These are phyloP conservation scores for Aspergillus quadrilineatus DNA, from an alignment of 2,329 filamentous ascomycete genomes.

Conservation along the genomic window DNA sequence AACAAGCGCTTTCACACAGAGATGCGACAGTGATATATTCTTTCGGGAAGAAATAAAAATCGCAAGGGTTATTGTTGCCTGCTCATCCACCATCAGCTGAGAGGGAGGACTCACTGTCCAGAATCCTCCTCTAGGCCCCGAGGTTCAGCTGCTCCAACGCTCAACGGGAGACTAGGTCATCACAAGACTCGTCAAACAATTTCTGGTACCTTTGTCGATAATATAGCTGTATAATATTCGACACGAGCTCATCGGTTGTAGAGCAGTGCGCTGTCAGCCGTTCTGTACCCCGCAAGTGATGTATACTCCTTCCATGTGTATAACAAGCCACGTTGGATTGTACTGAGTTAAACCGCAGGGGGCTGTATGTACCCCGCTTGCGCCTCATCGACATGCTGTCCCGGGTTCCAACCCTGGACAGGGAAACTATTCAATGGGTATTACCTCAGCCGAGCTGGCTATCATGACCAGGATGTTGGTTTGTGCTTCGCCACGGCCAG, in stretches of 20 bases:
- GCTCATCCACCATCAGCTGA: no score
- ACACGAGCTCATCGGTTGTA: background rate
- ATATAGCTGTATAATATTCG: background rate
- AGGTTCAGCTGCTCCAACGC: background rate
- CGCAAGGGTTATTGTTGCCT: no score
- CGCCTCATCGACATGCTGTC: background rate
- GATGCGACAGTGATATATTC: no score
- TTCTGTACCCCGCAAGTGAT: conserved; percentile 11
- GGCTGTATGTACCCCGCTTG: conserved; percentile 6
- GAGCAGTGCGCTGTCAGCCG: background rate
- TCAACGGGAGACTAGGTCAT: background rate
- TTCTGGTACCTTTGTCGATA: background rate
- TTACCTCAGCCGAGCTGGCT: background rate
- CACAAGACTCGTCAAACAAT: background rate
- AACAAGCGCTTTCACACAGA: no score
- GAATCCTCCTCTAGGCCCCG: no score
- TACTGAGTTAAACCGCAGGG: conserved; percentile 2
- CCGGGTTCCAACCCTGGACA: background rate
- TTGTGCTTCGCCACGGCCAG: conserved; percentile 6
- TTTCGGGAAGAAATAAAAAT: no score
- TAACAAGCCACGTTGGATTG: background rate
- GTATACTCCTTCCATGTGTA: background rate
- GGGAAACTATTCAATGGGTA: conserved; percentile 2
- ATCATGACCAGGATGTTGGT: background rate
- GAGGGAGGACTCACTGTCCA: no score